phyloP scores from a whole-genome alignment of 2,329 filamentous ascomycete genomes.

The Fusarium oxysporum region DNA sequence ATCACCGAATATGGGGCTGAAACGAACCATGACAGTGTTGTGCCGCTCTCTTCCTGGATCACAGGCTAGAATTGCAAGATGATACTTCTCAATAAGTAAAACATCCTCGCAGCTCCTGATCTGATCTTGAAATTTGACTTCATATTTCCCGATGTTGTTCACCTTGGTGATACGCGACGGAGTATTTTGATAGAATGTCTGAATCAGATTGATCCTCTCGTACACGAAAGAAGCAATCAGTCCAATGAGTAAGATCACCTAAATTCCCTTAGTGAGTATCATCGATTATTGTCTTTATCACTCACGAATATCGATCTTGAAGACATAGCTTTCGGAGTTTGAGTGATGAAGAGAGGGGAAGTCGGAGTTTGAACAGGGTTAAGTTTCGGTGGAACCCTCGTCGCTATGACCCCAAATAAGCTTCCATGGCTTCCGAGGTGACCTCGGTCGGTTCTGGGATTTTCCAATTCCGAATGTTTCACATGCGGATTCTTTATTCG shows the following conservation, averaged over 20 bases:
- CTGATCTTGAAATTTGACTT: conserved; percentile 52
- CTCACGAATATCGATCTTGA: conserved; percentile 18
- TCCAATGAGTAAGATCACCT: conserved; percentile 23
- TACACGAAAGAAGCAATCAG: conserved; percentile 20
- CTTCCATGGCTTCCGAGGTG: neutral
- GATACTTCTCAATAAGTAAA: conserved; percentile 50
- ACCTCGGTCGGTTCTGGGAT: neutral
- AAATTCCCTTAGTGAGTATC: neutral
- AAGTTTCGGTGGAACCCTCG: neutral
- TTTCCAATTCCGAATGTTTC: conserved; percentile 18
- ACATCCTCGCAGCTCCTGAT: conserved; percentile 56
- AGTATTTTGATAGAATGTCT: conserved; percentile 46
- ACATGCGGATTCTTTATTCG: neutral
- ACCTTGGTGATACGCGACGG: conserved; percentile 46
- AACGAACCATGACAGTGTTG: conserved; percentile 56
- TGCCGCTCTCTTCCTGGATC: conserved; percentile 54
- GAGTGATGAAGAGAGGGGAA: neutral
- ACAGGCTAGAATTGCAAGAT: conserved; percentile 53
- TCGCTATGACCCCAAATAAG: neutral
- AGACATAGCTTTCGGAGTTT: conserved; percentile 3
- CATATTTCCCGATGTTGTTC: conserved; percentile 43
- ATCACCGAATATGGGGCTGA: accelerated
- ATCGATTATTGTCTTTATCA: accelerated
- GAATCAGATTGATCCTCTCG: conserved; percentile 29
- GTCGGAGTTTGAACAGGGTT: neutral